These are phyloP conservation scores for Diplocarpon mali DNA, from an alignment of 2,329 filamentous ascomycete genomes.

Conservation along the genomic window DNA sequence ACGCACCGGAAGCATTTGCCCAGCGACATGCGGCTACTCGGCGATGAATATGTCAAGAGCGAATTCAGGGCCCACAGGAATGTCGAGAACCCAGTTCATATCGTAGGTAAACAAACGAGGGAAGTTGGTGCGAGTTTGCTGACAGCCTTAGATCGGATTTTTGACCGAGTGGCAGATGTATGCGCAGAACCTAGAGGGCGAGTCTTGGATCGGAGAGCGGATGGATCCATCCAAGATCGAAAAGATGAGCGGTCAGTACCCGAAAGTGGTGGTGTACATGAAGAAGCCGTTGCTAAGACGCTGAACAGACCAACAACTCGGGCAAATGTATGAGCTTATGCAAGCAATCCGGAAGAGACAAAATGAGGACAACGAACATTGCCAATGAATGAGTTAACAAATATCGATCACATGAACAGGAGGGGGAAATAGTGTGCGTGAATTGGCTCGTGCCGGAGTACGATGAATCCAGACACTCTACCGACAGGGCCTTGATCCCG, in stretches of 20 bases:
- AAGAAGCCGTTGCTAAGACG: not conserved
- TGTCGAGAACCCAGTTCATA: constrained; percentile 83
- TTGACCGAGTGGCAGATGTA: constrained; percentile 95
- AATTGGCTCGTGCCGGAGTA: no score
- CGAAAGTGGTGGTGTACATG: not conserved
- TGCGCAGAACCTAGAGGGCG: constrained; percentile 82
- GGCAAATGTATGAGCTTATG: constrained; percentile 92
- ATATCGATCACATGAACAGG: no score
- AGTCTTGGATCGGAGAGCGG: constrained; percentile 73
- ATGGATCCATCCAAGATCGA: constrained; percentile 75
- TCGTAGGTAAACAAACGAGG: constrained; percentile 44
- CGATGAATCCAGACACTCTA: no score
- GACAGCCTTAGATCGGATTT: constrained; percentile 67
- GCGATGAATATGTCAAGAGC: constrained; percentile 85
- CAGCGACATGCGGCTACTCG: constrained; percentile 64
- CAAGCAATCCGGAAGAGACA: constrained; percentile 51
- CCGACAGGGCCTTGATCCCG: no score
- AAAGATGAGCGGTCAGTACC: constrained; percentile 77
- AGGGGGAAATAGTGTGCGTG: no score
- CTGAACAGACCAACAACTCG: constrained; percentile 72
- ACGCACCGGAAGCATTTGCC: constrained; percentile 73
- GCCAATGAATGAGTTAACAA: not conserved
- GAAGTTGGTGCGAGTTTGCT: not conserved
- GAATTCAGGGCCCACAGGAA: constrained; percentile 79
- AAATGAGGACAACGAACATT: constrained; percentile 13